Evolutionary conservation across 2,329 filamentous ascomycete genomes (phyloP).

Genomic region (Ophiocordyceps camponoti-saundersi): DNA sequence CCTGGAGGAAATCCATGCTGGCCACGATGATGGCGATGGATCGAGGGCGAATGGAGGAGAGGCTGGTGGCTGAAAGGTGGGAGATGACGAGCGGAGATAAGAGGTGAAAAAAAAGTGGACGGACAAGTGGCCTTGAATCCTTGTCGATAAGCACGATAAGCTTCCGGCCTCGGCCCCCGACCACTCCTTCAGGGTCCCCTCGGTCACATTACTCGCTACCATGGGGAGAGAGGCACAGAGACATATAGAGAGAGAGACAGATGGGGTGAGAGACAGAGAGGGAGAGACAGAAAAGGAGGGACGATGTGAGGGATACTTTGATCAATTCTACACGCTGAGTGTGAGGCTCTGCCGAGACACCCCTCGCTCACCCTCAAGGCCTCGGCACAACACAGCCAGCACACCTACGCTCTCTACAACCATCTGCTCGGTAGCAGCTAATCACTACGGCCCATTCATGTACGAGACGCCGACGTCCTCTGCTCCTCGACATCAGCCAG

Average conservation of each 20-base stretch:
- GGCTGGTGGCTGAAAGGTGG: neutral
- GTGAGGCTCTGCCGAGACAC: no score
- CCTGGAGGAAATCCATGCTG: conserved; percentile 31
- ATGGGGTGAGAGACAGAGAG: no score
- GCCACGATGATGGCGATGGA: conserved; percentile 1
- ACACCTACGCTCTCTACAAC: no score
- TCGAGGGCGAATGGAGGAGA: neutral
- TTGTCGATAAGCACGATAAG: neutral
- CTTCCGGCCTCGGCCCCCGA: neutral
- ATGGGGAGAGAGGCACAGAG: neutral
- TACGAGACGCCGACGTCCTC: neutral
- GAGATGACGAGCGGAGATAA: neutral
- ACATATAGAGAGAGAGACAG: neutral
- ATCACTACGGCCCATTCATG: neutral
- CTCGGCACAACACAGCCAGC: no score
- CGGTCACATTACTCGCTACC: neutral
- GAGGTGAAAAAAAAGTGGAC: neutral
- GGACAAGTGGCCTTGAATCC: neutral
- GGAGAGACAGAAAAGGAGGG: no score
- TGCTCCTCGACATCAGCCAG: neutral
- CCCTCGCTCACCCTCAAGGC: no score
- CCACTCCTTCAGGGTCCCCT: neutral
- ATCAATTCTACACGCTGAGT: no score
- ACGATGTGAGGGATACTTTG: no score
- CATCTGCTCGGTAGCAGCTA: neutral